These are phyloP conservation scores for Trichoderma erinaceum DNA, from an alignment of 495 filamentous ascomycete species.

Conservation along the genomic window DNA sequence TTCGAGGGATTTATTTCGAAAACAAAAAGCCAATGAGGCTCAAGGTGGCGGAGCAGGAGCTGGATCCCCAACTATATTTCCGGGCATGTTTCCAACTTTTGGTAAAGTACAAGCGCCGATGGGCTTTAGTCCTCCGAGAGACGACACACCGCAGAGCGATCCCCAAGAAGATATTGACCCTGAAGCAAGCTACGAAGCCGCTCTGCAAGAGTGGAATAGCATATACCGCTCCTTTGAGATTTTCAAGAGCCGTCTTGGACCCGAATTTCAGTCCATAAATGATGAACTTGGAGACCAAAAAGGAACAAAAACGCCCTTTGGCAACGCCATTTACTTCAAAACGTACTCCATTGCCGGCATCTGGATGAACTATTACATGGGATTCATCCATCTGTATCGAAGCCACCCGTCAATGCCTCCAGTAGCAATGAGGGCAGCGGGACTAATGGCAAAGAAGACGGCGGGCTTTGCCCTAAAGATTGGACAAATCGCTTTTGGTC, in stretches of 20 bases:
- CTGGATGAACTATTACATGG: conserved; percentile 78
- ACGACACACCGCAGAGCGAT: conserved; percentile 31
- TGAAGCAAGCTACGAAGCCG: conserved; percentile 57
- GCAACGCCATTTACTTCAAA: conserved; percentile 72
- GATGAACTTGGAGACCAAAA: conserved; percentile 58
- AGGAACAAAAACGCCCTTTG: conserved; percentile 58
- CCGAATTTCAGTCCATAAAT: conserved; percentile 71
- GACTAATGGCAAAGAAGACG: conserved; percentile 63
- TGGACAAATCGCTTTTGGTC: conserved; percentile 73
- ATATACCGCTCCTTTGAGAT: conserved; percentile 65
- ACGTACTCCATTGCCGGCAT: conserved; percentile 80
- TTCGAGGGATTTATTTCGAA: conserved; percentile 69
- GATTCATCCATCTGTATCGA: conserved; percentile 68
- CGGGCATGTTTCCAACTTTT: conserved; percentile 58
- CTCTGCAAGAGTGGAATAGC: conserved; percentile 71
- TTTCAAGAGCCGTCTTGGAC: conserved; percentile 60
- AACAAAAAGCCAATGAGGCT: conserved; percentile 54
- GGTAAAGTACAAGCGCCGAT: conserved; percentile 47
- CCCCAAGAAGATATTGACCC: conserved; percentile 40
- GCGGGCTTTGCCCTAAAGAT: conserved; percentile 63
- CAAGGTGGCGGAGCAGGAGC: conserved; percentile 25
- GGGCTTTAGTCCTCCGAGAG: conserved; percentile 47
- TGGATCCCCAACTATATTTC: conserved; percentile 40
- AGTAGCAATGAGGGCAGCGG: conserved; percentile 77
- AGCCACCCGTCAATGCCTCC: conserved; percentile 87